Base-by-base conservation (phyloP, 2,329 filamentous ascomycete species). In the Beauveria sp. region DNA sequence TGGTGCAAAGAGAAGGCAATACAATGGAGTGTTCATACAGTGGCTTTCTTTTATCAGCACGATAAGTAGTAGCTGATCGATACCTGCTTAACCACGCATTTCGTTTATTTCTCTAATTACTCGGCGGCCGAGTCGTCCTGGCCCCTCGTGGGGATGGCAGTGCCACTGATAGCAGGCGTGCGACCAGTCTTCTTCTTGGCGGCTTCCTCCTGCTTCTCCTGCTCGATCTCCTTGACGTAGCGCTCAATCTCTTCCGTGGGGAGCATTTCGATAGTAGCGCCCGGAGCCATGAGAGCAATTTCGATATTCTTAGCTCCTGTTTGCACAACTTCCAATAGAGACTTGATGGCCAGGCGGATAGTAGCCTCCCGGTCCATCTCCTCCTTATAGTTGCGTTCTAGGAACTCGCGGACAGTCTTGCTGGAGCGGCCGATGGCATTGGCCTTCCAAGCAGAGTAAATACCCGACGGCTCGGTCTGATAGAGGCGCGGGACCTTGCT, bases 261-360 rank as follows among this genome's bases (percentile, higher is more conserved):
- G 68, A 99, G 84, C 86, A 96, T 92, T 81, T 97, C 92, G 65
- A 99, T 85, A 18, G 83, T 76, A 81, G 96, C 92, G 57, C 91
- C 92, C 7, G 94, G 92, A 8, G 91, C 90, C 92, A 97, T 97
- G 72, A 99, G 88, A 62, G 96, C 94, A 71, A 99, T 97, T 80
- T 99, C 94, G 71, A 99, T 99, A 78, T 99, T 99, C 86, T 99
- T 99, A 58, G 94, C 94, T 65, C 94, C 94, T 3, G 94, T 99
- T 79, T 99, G 94, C 64, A 99, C 94, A 59, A 99, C 94, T 77
- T 99, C 94, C 63, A 99, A 81, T 66, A 99, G 84, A 44, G 94
- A 99, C 82, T 99, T 99, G 81, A 99, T 96, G 8, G 94, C 94
- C 69, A 99, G 82, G 73, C 96, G 92, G 75, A 99, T 96, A 47